phyloP scores from a whole-genome alignment of 148 eudicot species.

The Fagopyrum esculentum region DNA sequence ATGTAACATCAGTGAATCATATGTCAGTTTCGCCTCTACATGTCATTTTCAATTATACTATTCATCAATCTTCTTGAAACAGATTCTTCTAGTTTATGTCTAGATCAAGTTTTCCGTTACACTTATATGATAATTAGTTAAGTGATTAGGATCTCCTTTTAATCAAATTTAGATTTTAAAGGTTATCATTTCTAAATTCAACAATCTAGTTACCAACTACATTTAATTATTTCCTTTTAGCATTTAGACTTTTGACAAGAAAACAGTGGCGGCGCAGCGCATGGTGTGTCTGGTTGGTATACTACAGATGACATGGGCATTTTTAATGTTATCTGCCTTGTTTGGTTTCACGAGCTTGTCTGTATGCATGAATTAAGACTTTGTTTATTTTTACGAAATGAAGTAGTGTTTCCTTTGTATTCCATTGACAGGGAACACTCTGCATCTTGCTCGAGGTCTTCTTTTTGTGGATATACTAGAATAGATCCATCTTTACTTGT shows the following conservation, averaged over 20 bases:
- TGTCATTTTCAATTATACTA: not conserved
- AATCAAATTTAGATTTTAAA: not conserved
- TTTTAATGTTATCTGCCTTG: not conserved
- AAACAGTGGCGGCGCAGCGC: slow-evolving; percentile 1
- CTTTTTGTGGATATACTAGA: slow-evolving; percentile 10
- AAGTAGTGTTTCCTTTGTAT: not conserved
- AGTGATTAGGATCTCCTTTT: not conserved
- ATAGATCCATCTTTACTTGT: not conserved
- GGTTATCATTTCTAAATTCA: slow-evolving; percentile 1
- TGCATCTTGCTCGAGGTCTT: slow-evolving; percentile 11
- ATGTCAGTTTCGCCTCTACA: not conserved
- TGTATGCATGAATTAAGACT: not conserved
- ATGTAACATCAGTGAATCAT: not conserved
- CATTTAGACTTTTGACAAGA: not conserved
- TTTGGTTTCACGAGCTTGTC: slow-evolving; percentile 11
- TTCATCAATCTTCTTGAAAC: not conserved
- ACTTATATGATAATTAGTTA: not conserved
- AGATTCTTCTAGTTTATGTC: not conserved
- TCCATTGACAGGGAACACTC: slow-evolving; percentile 2
- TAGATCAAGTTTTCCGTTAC: not conserved
- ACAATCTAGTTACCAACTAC: slow-evolving; percentile 3
- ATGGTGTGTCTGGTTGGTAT: slow-evolving; percentile 8
- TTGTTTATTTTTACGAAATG: not conserved
- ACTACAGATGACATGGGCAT: slow-evolving; percentile 12
- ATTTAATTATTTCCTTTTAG: not conserved